Percentiles rank a stretch among this genome's conserved stretches.
Conservation (phyloP, 768 basidiomycete genomes). For the Leccinum subtestaceum region DNA sequence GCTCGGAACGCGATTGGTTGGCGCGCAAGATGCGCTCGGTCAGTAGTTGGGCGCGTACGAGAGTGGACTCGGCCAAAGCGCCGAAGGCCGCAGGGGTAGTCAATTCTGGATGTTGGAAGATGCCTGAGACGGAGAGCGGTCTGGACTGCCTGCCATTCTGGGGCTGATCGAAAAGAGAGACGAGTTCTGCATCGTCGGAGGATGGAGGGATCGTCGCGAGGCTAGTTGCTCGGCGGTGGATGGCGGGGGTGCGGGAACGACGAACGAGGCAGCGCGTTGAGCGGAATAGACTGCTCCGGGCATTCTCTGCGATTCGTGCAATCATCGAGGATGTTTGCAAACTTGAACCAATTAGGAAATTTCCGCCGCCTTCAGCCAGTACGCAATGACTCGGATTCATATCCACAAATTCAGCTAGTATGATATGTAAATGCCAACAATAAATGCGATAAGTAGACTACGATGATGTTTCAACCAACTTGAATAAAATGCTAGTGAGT, state of each 20-base stretch:
- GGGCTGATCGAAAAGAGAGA: constrained; percentile 72
- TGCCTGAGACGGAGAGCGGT: constrained; percentile 60
- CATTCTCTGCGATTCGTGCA: constrained; percentile 39
- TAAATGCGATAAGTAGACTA: constrained; percentile 32
- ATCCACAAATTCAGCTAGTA: constrained; percentile 8
- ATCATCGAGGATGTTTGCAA: constrained; percentile 25
- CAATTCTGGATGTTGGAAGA: constrained; percentile 80
- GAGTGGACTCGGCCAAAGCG: constrained; percentile 73
- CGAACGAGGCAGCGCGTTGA: constrained; percentile 40
- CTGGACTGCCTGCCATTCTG: constrained; percentile 35
- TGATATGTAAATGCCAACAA: constrained; percentile 19
- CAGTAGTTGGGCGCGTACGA: constrained; percentile 74
- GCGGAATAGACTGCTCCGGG: constrained; percentile 36
- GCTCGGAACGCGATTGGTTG: constrained; percentile 66
- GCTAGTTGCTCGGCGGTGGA: constrained; percentile 36
- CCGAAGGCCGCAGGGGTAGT: constrained; percentile 66
- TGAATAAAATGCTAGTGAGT: constrained; percentile 28
- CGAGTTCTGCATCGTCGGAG: constrained; percentile 61
- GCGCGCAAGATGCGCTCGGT: constrained; percentile 82
- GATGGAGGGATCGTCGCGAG: constrained; percentile 55
- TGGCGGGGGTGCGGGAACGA: constrained; percentile 22
- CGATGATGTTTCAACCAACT: constrained; percentile 22
- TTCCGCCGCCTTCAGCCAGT: not conserved
- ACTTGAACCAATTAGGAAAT: constrained; percentile 18
- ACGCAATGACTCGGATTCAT: too few relatives aligned